A percentile compares a stretch with the other conserved stretches of the same genome.
These are phyloP conservation scores for Mucor indicus DNA, from an alignment of 371 early-diverging fungal species.

Conservation along the genomic window DNA sequence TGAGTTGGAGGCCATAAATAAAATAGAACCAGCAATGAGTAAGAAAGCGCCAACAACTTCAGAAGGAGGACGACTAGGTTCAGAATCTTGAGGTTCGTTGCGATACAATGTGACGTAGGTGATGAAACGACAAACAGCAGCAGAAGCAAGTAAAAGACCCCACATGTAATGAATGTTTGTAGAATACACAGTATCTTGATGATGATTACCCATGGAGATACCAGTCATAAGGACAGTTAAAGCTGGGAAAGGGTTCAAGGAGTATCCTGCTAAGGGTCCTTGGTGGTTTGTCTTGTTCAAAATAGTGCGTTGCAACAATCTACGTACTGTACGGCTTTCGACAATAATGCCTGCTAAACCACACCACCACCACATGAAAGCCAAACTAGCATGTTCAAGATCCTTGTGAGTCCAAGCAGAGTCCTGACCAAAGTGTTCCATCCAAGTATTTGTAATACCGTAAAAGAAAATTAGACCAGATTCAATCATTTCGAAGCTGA, in stretches of 20 bases:
- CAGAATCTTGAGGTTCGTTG: constrained; percentile 17
- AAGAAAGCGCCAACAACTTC: constrained; percentile 44
- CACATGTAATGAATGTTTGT: constrained; percentile 58
- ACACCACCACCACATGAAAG: constrained; percentile 66
- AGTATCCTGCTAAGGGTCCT: background rate
- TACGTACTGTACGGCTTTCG: constrained; percentile 46
- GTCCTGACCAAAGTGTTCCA: constrained; percentile 60
- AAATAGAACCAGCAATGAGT: constrained; percentile 41
- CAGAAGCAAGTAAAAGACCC: constrained; percentile 52
- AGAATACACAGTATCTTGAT: constrained; percentile 56
- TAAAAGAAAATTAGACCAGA: constrained; percentile 48
- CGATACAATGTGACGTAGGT: constrained; percentile 38
- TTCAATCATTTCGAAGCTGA: constrained; percentile 52
- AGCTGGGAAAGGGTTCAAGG: constrained; percentile 56
- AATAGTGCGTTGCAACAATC: constrained; percentile 27
- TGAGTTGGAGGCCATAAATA: constrained; percentile 53
- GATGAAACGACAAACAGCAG: constrained; percentile 53
- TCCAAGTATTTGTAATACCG: constrained; percentile 65
- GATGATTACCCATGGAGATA: constrained; percentile 63
- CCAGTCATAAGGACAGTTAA: constrained; percentile 60
- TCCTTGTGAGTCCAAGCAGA: constrained; percentile 62
- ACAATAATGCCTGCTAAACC: constrained; percentile 58
- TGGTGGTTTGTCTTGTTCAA: constrained; percentile 11
- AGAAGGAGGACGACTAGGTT: constrained; percentile 41
- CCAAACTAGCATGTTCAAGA: constrained; percentile 61